These are phyloP conservation scores for Vitis rupestris DNA, from an alignment of 164 flowering plant genomes.

Conservation along the genomic window DNA sequence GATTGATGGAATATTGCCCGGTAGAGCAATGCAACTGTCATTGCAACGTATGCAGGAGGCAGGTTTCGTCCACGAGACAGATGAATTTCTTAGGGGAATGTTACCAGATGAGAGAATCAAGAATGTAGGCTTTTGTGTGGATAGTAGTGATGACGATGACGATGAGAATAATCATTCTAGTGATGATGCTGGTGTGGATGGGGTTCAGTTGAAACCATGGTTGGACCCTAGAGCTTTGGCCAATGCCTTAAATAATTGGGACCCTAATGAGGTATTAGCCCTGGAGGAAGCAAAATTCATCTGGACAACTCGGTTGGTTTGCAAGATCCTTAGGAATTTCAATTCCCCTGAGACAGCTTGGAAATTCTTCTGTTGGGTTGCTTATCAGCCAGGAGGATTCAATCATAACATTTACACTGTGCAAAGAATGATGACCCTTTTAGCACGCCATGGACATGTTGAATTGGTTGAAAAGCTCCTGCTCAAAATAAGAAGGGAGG, in stretches of 20 bases:
- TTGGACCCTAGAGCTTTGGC: constrained; percentile 89
- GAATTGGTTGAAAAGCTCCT: constrained; percentile 66
- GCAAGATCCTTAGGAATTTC: constrained; percentile 76
- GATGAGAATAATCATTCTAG: constrained; percentile 24
- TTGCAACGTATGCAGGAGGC: constrained; percentile 52
- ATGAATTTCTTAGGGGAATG: constrained; percentile 53
- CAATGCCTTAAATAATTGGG: constrained; percentile 68
- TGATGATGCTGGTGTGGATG: constrained; percentile 18
- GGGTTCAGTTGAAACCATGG: constrained; percentile 74
- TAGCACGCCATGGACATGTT: constrained; percentile 64
- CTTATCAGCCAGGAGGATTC: constrained; percentile 78
- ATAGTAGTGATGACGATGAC: constrained; percentile 35
- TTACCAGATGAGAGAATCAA: constrained; percentile 67
- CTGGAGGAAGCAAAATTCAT: constrained; percentile 68
- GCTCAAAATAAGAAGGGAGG: constrained; percentile 59
- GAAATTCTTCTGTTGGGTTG: constrained; percentile 93
- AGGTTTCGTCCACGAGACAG: constrained; percentile 51
- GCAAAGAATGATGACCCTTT: constrained; percentile 67
- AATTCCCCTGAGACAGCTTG: constrained; percentile 76
- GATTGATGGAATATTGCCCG: constrained; percentile 77
- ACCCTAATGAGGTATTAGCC: constrained; percentile 52
- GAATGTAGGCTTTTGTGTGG: constrained; percentile 27
- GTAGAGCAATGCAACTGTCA: constrained; percentile 42
- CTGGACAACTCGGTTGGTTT: constrained; percentile 83
- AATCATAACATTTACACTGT: constrained; percentile 75